Evolutionary conservation across 2,329 filamentous ascomycete species (phyloP).

Genomic region (Elsinoe batatas): DNA sequence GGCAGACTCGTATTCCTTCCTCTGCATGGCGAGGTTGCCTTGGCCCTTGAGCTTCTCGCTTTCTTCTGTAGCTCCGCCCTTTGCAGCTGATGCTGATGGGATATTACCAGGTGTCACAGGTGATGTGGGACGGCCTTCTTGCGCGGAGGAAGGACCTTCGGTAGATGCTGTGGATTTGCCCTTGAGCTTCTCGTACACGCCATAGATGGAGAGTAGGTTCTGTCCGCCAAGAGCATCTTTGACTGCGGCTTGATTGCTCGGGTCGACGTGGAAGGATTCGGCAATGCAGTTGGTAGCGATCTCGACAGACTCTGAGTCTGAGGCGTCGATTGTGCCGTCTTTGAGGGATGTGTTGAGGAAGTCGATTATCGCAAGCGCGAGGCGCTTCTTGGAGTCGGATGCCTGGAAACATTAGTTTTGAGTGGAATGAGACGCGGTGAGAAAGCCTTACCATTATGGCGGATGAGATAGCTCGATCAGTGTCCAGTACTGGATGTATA

Average conservation of each 20-base stretch:
- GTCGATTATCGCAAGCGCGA: conserved; percentile 94
- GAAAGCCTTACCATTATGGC: neutral
- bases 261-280: conserved; percentile 90
- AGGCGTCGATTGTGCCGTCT: conserved; percentile 78
- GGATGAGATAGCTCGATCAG: neutral
- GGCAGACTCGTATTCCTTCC: conserved; percentile 76
- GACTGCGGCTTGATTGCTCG: conserved; percentile 62
- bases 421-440: neutral
- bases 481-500: too few relatives aligned
- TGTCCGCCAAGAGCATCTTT: conserved; percentile 72
- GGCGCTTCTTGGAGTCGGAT: conserved; percentile 60
- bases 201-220: conserved; percentile 83
- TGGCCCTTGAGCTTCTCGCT: conserved; percentile 82
- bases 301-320: conserved; percentile 89
- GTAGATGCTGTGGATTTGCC: conserved; percentile 46
- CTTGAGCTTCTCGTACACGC: conserved; percentile 92
- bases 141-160: conserved; percentile 31
- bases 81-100: conserved; percentile 33
- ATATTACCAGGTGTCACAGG: conserved; percentile 35
- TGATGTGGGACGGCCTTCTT: conserved; percentile 20
- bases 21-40: conserved; percentile 89
- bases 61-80: conserved; percentile 50
- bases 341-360: conserved; percentile 76
- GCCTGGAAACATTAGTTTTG: conserved; percentile 24
- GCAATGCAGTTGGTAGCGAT: conserved; percentile 89